Base-by-base conservation (phyloP, 2,329 filamentous ascomycete species). In the Plenodomus lindquistii region DNA sequence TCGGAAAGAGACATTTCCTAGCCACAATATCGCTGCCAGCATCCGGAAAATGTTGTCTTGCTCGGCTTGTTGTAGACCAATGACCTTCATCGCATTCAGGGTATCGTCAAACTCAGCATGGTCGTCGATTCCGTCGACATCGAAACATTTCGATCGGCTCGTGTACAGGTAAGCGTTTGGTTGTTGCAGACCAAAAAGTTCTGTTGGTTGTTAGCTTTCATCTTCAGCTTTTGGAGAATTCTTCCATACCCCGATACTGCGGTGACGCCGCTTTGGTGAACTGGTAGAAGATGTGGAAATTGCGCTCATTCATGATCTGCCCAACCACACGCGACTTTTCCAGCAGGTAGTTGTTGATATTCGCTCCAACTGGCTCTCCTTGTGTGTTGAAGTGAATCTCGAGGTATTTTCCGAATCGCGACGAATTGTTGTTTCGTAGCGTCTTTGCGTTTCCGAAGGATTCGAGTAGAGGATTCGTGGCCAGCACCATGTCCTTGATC, bases 221-320 rank as follows among this genome's bases (percentile, higher is more conserved):
- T 31, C 31, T 17, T 2, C 7, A 7, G 11, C 10, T 31, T 11
- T 31, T 15, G 27, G 15, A 15, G 27, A 4, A 13, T 13, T 31
- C 6, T 15, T 11, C 9, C 67, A 50, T 73, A 81, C 79, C 78
- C 70, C 91, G 82, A 74, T 97, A 95, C 50, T 87, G 84, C 60
- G 87, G 81, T n/a, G 91, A 88, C 9, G 93, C 93, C 3, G 89
- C 91, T 76, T 97, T 99, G 39, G 94, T 90, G 73, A 97, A 97
- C 73, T 99, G 94, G 76, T 99, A 99, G 73, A 99, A 99, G 66
- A 99, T 97, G 76, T 99, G 94, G 74, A 99, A 99, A 76, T 96
- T 97, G 62, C 94, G 85, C 81, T 99, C 94, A 72, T 97, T 96
- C 49, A 78, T 81, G 62, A 97, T 97, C 77, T 97, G 94, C 15